Evolutionary conservation across 495 filamentous ascomycete species (phyloP), one percentile per base, ranked within the genome.

Genomic region (Aspergillus hancockii): DNA sequence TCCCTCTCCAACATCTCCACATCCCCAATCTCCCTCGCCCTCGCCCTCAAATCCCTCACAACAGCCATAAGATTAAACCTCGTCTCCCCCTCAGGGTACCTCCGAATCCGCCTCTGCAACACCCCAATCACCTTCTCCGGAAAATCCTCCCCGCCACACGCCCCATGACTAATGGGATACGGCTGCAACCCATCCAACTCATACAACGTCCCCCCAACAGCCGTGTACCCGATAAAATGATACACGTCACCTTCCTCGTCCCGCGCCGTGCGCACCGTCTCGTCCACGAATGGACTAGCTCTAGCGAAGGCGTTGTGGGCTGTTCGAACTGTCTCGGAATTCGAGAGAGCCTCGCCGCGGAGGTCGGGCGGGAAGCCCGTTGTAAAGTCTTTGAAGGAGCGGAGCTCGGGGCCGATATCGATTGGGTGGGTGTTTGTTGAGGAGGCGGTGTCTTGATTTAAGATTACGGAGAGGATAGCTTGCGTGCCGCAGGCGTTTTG

Each of bases 401-500:
- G 70, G 28, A 98, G 79, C 58, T 82, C 77, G 2, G 69, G 57
- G 38, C 95, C 86, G 61, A 89, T 81, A 12, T 82, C 73, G 50
- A 87, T 75, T 13, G 76, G 58, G 43, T 47, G 19, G 5, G 30
- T 28, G 57, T n/a, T n/a, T n/a, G 23, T 13, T 63, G 64, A 1
- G 57, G 66, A 4, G 56, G 63, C 0, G 67, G 23, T 55, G 67
- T 87, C 86, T 63, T 94, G 87, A 77, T 99, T 99, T 55, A 99
- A 80, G 23, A 99, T 82, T 59, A 98, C 88, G 49, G 89, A 93
- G 32, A 99, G 85, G 58, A 99, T 85, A 23, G 94, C 94, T 76
- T 98, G 94, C 16, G 94, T 99, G 57, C 93, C 94, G 79, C 94
- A 99, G 25, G 94, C 94, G 79, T 99, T 99, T 78, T 98, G 94